Base-by-base conservation (phyloP, 129 eudicot genomes). In the Kitagawia praeruptora region DNA sequence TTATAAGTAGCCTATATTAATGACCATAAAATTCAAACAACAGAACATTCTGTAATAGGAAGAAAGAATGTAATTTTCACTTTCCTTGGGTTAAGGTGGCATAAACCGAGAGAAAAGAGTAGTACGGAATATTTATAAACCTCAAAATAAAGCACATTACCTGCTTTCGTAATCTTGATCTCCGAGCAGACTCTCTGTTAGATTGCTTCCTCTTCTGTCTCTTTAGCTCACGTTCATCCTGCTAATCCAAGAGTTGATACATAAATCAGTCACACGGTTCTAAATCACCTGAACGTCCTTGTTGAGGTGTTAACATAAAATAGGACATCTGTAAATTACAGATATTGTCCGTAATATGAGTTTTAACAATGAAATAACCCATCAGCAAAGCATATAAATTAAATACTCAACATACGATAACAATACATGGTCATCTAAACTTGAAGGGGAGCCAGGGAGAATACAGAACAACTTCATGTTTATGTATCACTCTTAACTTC, bases 131-230 rank as follows among this genome's bases (percentile, higher is more conserved):
- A 27, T 37, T 27, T 28, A 64, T 28, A 64, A 28, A 64, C 39
- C 40, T 64, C 34, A 64, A 64, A 27, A 41, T 15, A 2, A 70
- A 51, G 47, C 31, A 41, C 66, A 31, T 28, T 88, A 94, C 98
- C 98, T 94, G 98, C 79, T 94, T 94, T 64, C 97, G 97, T 85
- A 94, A 81, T 82, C 98, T 91, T 82, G 97, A 94, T 76, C 97
- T 87, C 83, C 98, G 89, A 72, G 98, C 98, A 18, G 98, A 91
- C 86, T 94, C 98, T 76, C 98, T 80, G 67, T 94, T 94, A 81
- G 98, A 94, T 87, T 89, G 97, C 88, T 94, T 94, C 81, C 98
- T 82, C 89, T 90, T 94, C 70, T 94, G 98, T 79, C 91, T 91
- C 83, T 94, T 94, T 46, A 94, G 71, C 78, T 94, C 98, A 67